Evolutionary conservation across 805 yeast genomes (phyloP), one percentile per base, ranked within the genome.

Genomic region (Wickerhamiella sorbophila): DNA sequence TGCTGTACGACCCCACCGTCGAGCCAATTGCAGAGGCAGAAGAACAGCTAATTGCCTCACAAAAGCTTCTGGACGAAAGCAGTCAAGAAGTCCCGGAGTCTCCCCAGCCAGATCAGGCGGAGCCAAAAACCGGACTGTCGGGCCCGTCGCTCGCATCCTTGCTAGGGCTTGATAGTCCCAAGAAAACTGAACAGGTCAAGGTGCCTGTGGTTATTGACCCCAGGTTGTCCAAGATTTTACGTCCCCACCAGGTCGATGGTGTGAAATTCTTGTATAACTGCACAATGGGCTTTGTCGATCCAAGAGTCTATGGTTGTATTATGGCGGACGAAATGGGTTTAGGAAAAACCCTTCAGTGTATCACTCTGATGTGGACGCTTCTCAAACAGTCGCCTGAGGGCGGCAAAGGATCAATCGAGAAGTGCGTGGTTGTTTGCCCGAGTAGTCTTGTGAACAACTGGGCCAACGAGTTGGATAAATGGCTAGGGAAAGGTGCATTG

Each of bases 311-410:
- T 54, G 98, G 98, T 2, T 88, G 96, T 56, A 88, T 88, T 39
- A 88, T 88, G 97, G 96, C 96, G 0, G 96, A 86, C 62, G 96
- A 83, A 59, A 86, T 86, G 96, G 96, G 95, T 3, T 66, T 85
- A 32, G 95, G 95, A 20, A 85, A 85, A 56, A 85, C 95, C 0
- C 65, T 85, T 20, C 95, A 85, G 57, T 88, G 97, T 59, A 70
- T 88, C 27, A 70, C 95, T 0, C 66, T 88, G 26, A 70, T 87
- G 82, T 88, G 97, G 97, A 88, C 96, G 0, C 58, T 88, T 38
- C 65, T 88, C 38, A 74, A 73, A 47, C 98, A 88, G 58, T 78
- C 94, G 6, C 97, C 97, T 1, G 72, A 87, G 41, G 84, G 84
- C 4, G 75, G 77, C 8, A 75, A 70, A 50, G 75, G 77, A 40